A percentile compares a stretch with the other conserved stretches of the same genome.
These are phyloP conservation scores for Pythium utonaiense DNA, from an alignment of 352 stramenopile genomes.

Conservation along the genomic window DNA sequence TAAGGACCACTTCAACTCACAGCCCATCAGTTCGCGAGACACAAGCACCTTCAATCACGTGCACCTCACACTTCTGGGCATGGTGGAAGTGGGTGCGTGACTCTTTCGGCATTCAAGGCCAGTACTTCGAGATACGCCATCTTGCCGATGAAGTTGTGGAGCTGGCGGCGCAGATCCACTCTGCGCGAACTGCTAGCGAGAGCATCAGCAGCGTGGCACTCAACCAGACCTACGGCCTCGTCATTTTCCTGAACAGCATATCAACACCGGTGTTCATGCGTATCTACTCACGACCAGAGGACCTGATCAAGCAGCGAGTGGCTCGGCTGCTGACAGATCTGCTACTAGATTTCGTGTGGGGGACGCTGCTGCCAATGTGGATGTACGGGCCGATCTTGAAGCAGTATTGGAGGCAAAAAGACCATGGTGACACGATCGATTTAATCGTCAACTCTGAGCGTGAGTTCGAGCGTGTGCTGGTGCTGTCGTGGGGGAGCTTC, in stretches of 20 bases:
- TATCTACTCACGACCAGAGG: background rate
- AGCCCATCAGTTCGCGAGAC: no score
- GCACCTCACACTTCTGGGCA: no score
- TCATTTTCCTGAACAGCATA: constrained; percentile 18
- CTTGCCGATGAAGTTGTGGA: constrained; percentile 1
- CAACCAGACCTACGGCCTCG: constrained; percentile 9
- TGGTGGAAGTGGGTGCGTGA: no score
- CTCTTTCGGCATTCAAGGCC: no score
- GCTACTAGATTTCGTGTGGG: constrained; percentile 21
- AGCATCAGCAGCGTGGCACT: constrained; percentile 5
- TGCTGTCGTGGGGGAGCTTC: background rate
- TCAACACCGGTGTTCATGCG: background rate
- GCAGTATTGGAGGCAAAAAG: background rate
- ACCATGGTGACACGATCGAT: background rate
- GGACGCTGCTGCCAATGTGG: constrained; percentile 18
- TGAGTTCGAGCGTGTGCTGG: constrained; percentile 12
- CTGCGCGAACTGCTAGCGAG: background rate
- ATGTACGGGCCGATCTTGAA: constrained; percentile 19
- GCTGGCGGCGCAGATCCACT: background rate
- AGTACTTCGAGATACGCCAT: background rate
- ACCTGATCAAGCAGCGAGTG: background rate
- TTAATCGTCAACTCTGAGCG: background rate
- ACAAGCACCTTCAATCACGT: no score
- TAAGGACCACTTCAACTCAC: no score
- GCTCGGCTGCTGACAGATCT: constrained; percentile 10